These are phyloP conservation scores for Kingdonia uniflora DNA, from an alignment of 164 flowering plant species.

Conservation along the genomic window DNA sequence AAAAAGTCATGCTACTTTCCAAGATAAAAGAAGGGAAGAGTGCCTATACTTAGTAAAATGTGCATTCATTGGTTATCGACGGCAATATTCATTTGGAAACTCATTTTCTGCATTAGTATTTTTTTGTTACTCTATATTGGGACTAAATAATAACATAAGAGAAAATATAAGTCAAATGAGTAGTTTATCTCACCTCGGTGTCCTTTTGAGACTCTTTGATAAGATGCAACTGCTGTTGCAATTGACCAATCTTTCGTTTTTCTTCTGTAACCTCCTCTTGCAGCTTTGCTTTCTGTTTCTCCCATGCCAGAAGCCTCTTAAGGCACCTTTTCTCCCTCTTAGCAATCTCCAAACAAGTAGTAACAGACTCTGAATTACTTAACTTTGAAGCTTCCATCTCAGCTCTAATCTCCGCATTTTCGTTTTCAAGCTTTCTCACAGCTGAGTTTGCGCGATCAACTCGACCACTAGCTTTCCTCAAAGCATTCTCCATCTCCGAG, in stretches of 20 bases:
- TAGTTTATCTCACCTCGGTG: conserved; percentile 54
- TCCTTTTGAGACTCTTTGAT: conserved; percentile 50
- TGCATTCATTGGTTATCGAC: too few species aligned
- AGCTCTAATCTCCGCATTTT: conserved; percentile 95
- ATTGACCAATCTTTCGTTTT: conserved; percentile 51
- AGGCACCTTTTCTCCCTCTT: conserved; percentile 84
- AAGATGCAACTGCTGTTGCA: conserved; percentile 37
- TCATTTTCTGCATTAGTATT: too few species aligned
- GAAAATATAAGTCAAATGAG: too few species aligned
- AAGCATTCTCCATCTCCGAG: conserved; percentile 83
- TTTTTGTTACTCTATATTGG: too few species aligned
- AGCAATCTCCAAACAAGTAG: conserved; percentile 61
- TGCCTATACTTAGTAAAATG: too few species aligned
- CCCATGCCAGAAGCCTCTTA: conserved; percentile 84
- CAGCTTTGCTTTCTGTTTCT: conserved; percentile 75
- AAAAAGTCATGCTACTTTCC: too few species aligned
- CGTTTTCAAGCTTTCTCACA: conserved; percentile 75
- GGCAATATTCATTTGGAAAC: too few species aligned
- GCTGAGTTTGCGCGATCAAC: conserved; percentile 91
- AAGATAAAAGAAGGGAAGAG: too few species aligned
- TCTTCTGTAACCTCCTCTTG: conserved; percentile 76
- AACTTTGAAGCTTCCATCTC: conserved; percentile 98
- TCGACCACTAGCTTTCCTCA: conserved; percentile 86
- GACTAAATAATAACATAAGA: too few species aligned
- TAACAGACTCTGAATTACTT: conserved; percentile 85